Evolutionary conservation across 176 grass and related monocot genomes (phyloP).

Genomic region (Coix lacrymajobi): DNA sequence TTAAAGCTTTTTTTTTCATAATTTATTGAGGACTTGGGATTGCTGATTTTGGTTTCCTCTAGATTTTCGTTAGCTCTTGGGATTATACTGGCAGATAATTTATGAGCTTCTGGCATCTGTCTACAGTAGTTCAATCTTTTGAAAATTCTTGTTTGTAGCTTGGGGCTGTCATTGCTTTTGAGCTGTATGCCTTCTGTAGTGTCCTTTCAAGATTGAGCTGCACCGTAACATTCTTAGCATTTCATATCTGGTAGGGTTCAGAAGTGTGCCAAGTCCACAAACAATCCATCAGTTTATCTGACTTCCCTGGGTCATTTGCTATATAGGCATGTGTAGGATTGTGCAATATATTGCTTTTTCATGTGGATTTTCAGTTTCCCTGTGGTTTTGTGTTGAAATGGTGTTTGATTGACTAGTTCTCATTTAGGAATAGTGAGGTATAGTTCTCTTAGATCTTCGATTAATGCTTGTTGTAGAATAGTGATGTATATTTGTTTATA

Average conservation of each 20-base stretch:
- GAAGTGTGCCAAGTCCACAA: not conserved
- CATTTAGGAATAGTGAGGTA: not conserved
- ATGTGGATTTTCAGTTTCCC: not conserved
- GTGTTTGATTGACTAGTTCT: not conserved
- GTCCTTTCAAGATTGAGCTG: not conserved
- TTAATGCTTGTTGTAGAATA: not conserved
- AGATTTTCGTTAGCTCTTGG: not conserved
- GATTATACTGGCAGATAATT: not conserved
- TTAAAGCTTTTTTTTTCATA: constrained; percentile 3
- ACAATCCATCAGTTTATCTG: not conserved
- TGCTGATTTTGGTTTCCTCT: not conserved
- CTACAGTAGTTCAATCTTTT: not conserved
- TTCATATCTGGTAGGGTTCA: not conserved
- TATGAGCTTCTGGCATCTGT: not conserved
- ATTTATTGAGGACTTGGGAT: not conserved
- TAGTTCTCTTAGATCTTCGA: not conserved
- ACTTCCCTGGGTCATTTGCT: not conserved
- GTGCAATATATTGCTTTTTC: not conserved
- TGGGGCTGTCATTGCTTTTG: not conserved
- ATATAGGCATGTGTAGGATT: not conserved
- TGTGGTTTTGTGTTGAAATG: not conserved
- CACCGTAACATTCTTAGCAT: not conserved
- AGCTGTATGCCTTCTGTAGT: not conserved
- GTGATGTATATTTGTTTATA: not conserved
- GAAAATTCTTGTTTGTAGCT: not conserved